Evolutionary conservation across 1,284 basidiomycete species (phyloP), one percentile per base, ranked within the genome.

Genomic region (Pascua guehoae): DNA sequence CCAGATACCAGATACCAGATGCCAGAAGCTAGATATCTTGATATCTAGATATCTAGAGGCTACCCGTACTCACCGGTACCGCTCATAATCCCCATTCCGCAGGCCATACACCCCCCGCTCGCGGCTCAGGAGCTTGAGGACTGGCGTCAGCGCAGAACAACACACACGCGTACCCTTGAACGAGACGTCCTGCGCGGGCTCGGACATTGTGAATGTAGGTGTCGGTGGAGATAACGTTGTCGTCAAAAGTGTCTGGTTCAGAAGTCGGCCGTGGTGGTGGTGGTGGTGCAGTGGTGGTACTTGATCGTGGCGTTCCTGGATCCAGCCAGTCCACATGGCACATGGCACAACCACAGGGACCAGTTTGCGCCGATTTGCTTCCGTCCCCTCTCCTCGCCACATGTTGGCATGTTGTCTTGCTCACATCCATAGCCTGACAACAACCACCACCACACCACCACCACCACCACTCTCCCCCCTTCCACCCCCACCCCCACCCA

Each of bases 81-180:
- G 86, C 63, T 83, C 80, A 75, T 86, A 87, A 74, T 97, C 92
- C 70, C 87, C 89, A 71, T 91, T 93, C 59, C 93, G 86, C 65
- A 95, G 80, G 18, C 93, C 93, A 73, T 95, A 94, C 37, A 89
- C 87, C 66, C 83, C 92, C 57, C 93, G 85, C 70, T 96, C 92
- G 38, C 83, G 82, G 47, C 79, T 74, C 60, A 81, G 73, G 51
- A 90, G 83, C 69, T 90, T 88, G 49, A 49, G 53, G 12, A 73
- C 73, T 75, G 61, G 14, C 4, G 45, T 60, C 8, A 65, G 60
- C 40, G 39, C 32, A 12, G 4, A 40, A 41, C 9, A n/a, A 5
- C 16, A 41, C 24, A 10, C 4, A 32, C 47, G 3, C 17, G 9
- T 17, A 73, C 73, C 61, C 24, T 69, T 68, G 63, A 74, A 74